phyloP scores from a whole-genome alignment of 1,139 yeast species.

The Candida glucosophila region DNA sequence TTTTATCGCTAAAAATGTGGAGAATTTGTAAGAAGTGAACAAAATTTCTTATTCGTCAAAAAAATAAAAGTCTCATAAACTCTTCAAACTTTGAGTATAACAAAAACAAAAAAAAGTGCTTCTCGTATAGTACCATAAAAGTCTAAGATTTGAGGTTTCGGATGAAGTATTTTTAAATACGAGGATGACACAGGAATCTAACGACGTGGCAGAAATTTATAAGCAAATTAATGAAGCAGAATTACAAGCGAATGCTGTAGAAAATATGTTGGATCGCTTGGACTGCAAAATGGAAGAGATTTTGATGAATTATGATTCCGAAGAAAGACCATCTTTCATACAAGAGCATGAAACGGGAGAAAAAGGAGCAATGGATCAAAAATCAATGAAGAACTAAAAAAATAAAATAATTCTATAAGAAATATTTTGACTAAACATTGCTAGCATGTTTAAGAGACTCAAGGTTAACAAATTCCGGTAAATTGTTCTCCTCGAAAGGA shows the following conservation, averaged over 20 bases:
- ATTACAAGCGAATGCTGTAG: slow-evolving; percentile 31
- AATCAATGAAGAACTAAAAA: neutral
- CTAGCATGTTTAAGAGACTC: neutral
- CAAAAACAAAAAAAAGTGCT: neutral
- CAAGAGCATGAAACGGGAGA: slow-evolving; percentile 2
- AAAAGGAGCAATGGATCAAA: neutral
- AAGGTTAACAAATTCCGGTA: slow-evolving; percentile 24
- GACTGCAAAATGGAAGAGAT: slow-evolving; percentile 38
- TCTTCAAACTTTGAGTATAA: neutral
- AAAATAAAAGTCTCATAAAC: neutral
- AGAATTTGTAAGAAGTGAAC: too few species aligned
- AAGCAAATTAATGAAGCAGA: slow-evolving; percentile 36
- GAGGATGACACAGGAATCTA: slow-evolving; percentile 14
- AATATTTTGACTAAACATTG: neutral
- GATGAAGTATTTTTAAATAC: neutral
- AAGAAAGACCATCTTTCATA: slow-evolving; percentile 6
- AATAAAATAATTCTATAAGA: neutral
- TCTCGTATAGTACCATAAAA: neutral
- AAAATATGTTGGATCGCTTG: slow-evolving; percentile 34
- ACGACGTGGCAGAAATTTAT: slow-evolving; percentile 28
- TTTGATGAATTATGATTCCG: slow-evolving; percentile 36
- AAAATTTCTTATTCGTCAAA: too few species aligned
- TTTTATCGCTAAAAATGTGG: too few species aligned
- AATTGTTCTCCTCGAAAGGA: slow-evolving; percentile 48
- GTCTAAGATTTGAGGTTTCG: neutral